Evolutionary conservation across 2,329 filamentous ascomycete species (phyloP).

Genomic region (Clarireedia hainanense): DNA sequence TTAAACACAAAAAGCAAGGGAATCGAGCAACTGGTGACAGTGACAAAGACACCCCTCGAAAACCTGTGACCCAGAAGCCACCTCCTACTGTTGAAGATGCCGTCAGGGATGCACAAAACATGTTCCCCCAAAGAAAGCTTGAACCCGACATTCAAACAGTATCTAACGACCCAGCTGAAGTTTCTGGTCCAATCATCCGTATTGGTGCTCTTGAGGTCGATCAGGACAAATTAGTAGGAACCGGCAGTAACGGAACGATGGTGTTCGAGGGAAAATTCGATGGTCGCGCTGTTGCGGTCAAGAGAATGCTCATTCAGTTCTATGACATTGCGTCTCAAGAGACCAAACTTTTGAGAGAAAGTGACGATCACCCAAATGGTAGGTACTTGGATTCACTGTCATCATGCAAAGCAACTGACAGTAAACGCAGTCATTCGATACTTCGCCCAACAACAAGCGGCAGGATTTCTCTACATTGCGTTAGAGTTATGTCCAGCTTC

Average conservation of each 20-base stretch:
- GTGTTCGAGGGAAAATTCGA: conserved; percentile 95
- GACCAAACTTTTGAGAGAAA: conserved; percentile 81
- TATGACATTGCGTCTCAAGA: conserved; percentile 94
- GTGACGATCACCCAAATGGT: conserved; percentile 88
- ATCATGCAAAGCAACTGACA: conserved; percentile 14
- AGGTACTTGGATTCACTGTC: conserved; percentile 18
- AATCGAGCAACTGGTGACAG: conserved; percentile 40
- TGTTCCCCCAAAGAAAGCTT: conserved; percentile 44
- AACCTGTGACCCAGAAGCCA: conserved; percentile 14
- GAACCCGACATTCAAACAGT: conserved; percentile 56
- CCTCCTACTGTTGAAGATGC: conserved; percentile 49
- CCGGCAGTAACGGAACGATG: conserved; percentile 93
- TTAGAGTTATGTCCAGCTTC: conserved; percentile 91
- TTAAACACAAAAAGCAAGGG: conserved; percentile 50
- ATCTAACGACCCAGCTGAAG: conserved; percentile 48
- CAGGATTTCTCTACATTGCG: conserved; percentile 92
- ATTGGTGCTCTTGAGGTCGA: conserved; percentile 60
- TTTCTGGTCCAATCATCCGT: conserved; percentile 50
- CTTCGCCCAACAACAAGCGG: conserved; percentile 81
- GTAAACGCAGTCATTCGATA: conserved; percentile 72
- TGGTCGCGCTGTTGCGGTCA: conserved; percentile 86
- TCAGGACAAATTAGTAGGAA: conserved; percentile 55
- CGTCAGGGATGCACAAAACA: conserved; percentile 49
- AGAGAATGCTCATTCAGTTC: conserved; percentile 93
- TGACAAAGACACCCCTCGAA: conserved; percentile 7